Conservation (phyloP, 805 yeast species). For the Ogataea trehaloabstinens region DNA sequence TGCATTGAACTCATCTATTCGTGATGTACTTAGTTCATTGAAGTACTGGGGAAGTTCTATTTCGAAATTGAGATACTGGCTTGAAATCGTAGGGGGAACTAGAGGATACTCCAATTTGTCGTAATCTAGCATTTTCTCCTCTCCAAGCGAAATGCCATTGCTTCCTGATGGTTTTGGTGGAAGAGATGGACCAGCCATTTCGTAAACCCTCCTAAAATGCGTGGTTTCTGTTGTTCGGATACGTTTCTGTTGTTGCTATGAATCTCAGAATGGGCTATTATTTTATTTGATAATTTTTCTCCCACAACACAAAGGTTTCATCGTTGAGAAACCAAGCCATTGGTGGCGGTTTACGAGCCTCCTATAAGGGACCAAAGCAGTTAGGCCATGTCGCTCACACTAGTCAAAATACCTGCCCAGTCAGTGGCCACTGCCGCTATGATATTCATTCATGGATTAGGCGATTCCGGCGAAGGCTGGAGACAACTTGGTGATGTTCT, state of each 20-base stretch:
- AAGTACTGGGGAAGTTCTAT: conserved; percentile 21
- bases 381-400: not conserved
- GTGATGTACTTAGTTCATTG: conserved; percentile 21
- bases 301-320: no score
- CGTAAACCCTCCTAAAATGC: no score
- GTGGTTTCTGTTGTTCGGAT: no score
- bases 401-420: conserved; percentile 5
- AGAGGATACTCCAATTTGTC: conserved; percentile 24
- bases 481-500: conserved; percentile 70
- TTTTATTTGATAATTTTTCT: no score
- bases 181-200: conserved; percentile 10
- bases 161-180: conserved; percentile 6
- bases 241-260: no score
- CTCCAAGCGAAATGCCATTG: not conserved
- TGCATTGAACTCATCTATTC: conserved; percentile 19
- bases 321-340: no score
- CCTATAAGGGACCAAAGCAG: no score
- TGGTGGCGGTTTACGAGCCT: no score
- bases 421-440: conserved; percentile 57
- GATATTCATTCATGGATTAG: conserved; percentile 85
- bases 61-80: conserved; percentile 6
- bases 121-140: conserved; percentile 13
- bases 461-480: conserved; percentile 93
- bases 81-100: conserved; percentile 17
- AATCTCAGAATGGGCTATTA: no score